Base-by-base conservation (phyloP, 495 filamentous ascomycete genomes). In the Letharia lupina region DNA sequence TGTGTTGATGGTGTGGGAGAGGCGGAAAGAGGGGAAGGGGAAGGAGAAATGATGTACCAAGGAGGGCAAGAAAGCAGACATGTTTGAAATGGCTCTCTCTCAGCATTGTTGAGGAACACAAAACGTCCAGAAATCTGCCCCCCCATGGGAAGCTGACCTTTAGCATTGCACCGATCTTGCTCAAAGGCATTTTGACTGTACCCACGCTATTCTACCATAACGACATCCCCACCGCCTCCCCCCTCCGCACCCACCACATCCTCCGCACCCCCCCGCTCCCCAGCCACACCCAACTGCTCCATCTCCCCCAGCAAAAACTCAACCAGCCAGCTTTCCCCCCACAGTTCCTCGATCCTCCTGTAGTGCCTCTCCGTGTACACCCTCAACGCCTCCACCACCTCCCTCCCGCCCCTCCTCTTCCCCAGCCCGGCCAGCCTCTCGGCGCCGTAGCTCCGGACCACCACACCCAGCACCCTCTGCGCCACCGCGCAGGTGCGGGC, bases 1-100 rank as follows among this genome's bases (percentile, higher is more conserved):
- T 52, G 97, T 96, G 78, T 73, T 97, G 70, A 95, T 97, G 86
- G 86, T 98, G 63, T 98, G 94, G 94, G 94, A 98, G 81, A 82
- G 89, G 75, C 83, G 94, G 77, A 88, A 84, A 74, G 75, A 79
- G 39, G 74, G 70, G n/a, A 72, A 77, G 69, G 73, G 74, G 50
- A 83, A 81, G 69, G 78, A 73, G 8, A 64, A 23, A 8, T 23
- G n/a, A 45, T 58, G 16, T 13, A 35, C 7, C 31, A 12, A 31
- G 23, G 37, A 8, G 37, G 37, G 37, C 4, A 39, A 37, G 37
- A 8, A 39, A 39, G 8, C 4, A 8, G 37, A 37, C 23, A 28
- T 28, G 23, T 28, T 28, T 28, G 23, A 28, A 28, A 28, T 28
- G 23, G 52, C 31, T 13, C 13, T 56, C 2, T 56, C 0, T 28